phyloP scores from a whole-genome alignment of 352 stramenopile genomes.

The Pythium dissotocum region DNA sequence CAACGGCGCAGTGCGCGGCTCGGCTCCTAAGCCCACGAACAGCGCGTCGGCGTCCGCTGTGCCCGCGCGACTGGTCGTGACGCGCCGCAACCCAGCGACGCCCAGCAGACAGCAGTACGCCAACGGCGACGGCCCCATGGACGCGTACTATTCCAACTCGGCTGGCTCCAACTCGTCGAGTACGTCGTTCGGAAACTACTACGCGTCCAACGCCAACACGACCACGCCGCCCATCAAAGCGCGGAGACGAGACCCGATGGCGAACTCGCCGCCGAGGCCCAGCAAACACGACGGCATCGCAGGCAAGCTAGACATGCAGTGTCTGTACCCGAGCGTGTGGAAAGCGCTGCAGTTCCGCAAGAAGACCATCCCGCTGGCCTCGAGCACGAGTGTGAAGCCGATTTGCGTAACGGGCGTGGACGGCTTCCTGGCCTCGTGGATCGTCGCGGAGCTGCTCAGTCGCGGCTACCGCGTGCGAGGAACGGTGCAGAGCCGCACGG shows the following conservation, averaged over 20 bases:
- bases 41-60: slow-evolving; percentile 18
- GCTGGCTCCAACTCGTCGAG: slow-evolving; percentile 27
- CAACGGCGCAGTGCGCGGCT: slow-evolving; percentile 19
- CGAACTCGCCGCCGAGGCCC: background rate
- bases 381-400: slow-evolving; percentile 71
- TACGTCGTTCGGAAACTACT: slow-evolving; percentile 30
- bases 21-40: slow-evolving; percentile 29
- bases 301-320: slow-evolving; percentile 27
- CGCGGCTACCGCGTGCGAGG: slow-evolving; percentile 81
- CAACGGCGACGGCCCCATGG: slow-evolving; percentile 7
- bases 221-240: slow-evolving; percentile 25
- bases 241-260: slow-evolving; percentile 22
- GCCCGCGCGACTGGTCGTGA: slow-evolving; percentile 21
- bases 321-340: slow-evolving; percentile 83
- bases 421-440: slow-evolving; percentile 84
- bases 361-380: slow-evolving; percentile 77
- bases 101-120: slow-evolving; percentile 1
- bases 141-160: slow-evolving; percentile 34
- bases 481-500: slow-evolving; percentile 84
- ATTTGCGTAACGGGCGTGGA: slow-evolving; percentile 88
- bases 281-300: slow-evolving; percentile 9
- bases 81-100: slow-evolving; percentile 17
- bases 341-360: slow-evolving; percentile 81
- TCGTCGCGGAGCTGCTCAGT: slow-evolving; percentile 76
- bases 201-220: slow-evolving; percentile 23